Evolutionary conservation across 164 flowering plant species (phyloP).

Genomic region (Sedum album): DNA sequence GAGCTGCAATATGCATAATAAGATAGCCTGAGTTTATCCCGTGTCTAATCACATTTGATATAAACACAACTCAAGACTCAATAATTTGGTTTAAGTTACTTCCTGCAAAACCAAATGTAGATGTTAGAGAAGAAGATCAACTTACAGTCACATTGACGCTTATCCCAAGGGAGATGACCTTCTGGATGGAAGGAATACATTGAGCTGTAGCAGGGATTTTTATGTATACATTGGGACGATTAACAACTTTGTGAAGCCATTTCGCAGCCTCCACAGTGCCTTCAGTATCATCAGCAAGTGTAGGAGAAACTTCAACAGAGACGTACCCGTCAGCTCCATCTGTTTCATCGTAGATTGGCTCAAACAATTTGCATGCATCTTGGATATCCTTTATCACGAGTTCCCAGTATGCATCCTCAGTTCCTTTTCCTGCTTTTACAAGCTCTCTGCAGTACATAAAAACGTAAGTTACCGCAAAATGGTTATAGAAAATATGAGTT

Average conservation of each 20-base stretch:
- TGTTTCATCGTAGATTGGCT: conserved; percentile 83
- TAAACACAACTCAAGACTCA: too few species aligned
- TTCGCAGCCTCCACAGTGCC: conserved; percentile 97
- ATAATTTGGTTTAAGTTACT: too few species aligned
- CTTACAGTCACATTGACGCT: conserved; percentile 98
- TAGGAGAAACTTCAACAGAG: conserved; percentile 97
- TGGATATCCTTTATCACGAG: conserved; percentile 97
- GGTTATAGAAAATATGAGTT: too few species aligned
- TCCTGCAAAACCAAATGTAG: too few species aligned
- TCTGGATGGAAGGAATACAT: conserved; percentile 83
- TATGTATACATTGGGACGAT: conserved; percentile 81
- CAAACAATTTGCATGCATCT: conserved; percentile 96
- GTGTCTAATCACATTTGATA: not conserved
- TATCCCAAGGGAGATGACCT: conserved; percentile 74
- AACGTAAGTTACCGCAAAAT: too few species aligned
- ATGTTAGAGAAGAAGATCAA: too few species aligned
- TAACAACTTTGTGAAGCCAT: conserved; percentile 78
- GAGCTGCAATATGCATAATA: conserved; percentile 49
- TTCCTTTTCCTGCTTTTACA: conserved; percentile 70
- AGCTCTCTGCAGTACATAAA: conserved; percentile 53
- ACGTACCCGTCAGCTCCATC: conserved; percentile 95
- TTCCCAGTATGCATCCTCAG: conserved; percentile 92
- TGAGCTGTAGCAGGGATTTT: conserved; percentile 95
- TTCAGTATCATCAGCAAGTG: conserved; percentile 76
- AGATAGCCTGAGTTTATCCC: not conserved